Percentiles rank a stretch among this genome's conserved stretches.
phyloP scores from a whole-genome alignment of 2,329 filamentous ascomycete genomes.

The Amylocarpus encephaloides region DNA sequence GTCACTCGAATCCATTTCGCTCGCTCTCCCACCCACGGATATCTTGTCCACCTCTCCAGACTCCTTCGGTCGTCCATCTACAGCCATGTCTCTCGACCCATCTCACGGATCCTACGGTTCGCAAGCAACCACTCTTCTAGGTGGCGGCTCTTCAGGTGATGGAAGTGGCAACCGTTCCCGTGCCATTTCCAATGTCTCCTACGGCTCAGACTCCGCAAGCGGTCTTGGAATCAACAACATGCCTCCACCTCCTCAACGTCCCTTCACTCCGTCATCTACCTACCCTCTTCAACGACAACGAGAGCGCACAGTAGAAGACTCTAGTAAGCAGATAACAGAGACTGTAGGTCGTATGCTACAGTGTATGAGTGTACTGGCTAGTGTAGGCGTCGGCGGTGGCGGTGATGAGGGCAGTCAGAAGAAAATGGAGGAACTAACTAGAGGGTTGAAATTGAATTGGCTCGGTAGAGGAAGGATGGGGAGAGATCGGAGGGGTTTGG shows the following conservation, averaged over 20 bases:
- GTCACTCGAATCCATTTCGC: constrained; percentile 64
- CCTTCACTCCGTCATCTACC: constrained; percentile 27
- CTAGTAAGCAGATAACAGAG: constrained; percentile 73
- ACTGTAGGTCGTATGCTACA: constrained; percentile 94
- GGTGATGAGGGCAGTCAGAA: constrained; percentile 63
- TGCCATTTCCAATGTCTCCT: constrained; percentile 79
- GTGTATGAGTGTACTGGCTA: constrained; percentile 85
- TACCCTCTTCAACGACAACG: constrained; percentile 23
- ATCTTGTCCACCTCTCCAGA: constrained; percentile 43
- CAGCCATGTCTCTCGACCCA: constrained; percentile 68
- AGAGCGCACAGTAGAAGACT: constrained; percentile 52
- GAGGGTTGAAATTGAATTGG: constrained; percentile 94
- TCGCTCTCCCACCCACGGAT: constrained; percentile 39
- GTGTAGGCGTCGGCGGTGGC: constrained; percentile 45
- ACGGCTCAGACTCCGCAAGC: constrained; percentile 37
- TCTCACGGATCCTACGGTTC: constrained; percentile 74
- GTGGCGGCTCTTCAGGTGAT: constrained; percentile 44
- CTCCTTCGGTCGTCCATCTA: constrained; percentile 56
- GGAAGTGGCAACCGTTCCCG: constrained; percentile 60
- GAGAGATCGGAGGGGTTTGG: constrained; percentile 81
- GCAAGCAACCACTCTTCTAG: constrained; percentile 69
- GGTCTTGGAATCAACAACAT: constrained; percentile 23
- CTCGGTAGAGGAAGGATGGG: constrained; percentile 84
- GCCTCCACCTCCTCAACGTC: constrained; percentile 25
- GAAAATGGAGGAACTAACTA: constrained; percentile 76